These are phyloP conservation scores for Teratosphaeria pseudoeucalypti DNA, from an alignment of 2,329 filamentous ascomycete species.

Conservation along the genomic window DNA sequence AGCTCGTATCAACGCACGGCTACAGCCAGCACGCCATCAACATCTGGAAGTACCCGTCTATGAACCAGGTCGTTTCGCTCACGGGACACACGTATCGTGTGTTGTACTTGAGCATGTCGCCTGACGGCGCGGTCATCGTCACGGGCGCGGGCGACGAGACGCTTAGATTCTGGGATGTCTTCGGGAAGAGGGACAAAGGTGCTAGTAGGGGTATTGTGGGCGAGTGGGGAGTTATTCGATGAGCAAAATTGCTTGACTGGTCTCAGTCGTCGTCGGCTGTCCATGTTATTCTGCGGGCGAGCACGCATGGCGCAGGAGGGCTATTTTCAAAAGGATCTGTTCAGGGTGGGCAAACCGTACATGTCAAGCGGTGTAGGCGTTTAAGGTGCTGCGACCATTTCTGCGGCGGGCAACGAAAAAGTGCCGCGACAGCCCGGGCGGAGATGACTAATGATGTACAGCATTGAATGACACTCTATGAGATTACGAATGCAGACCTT, in stretches of 20 bases:
- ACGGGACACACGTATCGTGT: slow-evolving; percentile 97
- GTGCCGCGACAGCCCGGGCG: no score
- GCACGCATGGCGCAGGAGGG: neutral
- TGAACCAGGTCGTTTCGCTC: slow-evolving; percentile 91
- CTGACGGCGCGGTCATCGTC: slow-evolving; percentile 84
- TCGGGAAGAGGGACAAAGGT: slow-evolving; percentile 59
- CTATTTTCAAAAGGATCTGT: neutral
- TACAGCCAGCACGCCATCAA: slow-evolving; percentile 98
- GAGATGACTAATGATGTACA: neutral
- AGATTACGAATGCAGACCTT: neutral
- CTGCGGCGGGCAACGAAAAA: neutral
- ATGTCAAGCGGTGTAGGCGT: neutral
- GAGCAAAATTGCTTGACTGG: neutral
- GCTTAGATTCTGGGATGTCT: slow-evolving; percentile 91
- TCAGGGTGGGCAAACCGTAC: neutral
- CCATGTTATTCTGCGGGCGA: neutral
- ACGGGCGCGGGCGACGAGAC: slow-evolving; percentile 96
- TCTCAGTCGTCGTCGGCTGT: neutral
- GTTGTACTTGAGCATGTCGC: slow-evolving; percentile 93
- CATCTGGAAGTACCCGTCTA: slow-evolving; percentile 97
- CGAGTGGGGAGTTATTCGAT: slow-evolving; percentile 67
- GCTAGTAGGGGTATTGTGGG: slow-evolving; percentile 48
- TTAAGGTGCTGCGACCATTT: neutral
- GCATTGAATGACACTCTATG: neutral
- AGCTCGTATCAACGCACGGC: slow-evolving; percentile 92